Base-by-base conservation (phyloP, 2,329 filamentous ascomycete species). In the Dothideomycetidae sp. region DNA sequence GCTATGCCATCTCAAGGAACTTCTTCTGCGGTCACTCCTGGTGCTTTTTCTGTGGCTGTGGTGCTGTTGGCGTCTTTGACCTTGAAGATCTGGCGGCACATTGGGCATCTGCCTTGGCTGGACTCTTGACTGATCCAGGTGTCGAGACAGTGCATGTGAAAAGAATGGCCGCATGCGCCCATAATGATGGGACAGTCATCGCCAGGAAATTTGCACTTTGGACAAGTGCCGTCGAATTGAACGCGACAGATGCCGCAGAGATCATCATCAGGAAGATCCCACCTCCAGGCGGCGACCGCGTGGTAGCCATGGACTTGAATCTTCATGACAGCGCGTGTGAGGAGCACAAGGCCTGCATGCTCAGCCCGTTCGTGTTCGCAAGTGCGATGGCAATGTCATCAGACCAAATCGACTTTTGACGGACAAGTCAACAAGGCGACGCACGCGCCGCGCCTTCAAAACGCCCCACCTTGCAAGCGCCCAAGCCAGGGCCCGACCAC, bases 211-310 rank as follows among this genome's bases (percentile, higher is more conserved):
- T 92, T 93, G 75, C 90, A 98, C 39, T 85, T 92, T 32, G 90
- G 86, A 65, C 90, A 98, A 16, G 90, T 96, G 42, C 86, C 88
- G 57, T 98, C 90, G 56, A 96, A 98, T 53, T 93, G 82, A 44
- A 93, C 86, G 56, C 93, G 88, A 62, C 90, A 98, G 63, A 98
- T 98, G 51, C 90, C 90, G 52, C 90, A 98, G 45, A 96, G 86
- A 56, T 98, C 88, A 44, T 58, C 56, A 51, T 93, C 85, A 15
- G 88, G 85, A 53, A 96, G 82, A 57, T 96, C 83, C 90, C 90
- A 98, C 46, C 83, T 78, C 90, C 90, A 98, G 39, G 85, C 88
- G 12, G 90, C 90, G 44, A 98, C 84, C 3, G 85, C 81, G 52
- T 90, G 80, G 84, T 88, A 96, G 55, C 83, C 74, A 53, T 79